Evolutionary conservation across 495 filamentous ascomycete genomes (phyloP).

Genomic region (Bacidia rubella): DNA sequence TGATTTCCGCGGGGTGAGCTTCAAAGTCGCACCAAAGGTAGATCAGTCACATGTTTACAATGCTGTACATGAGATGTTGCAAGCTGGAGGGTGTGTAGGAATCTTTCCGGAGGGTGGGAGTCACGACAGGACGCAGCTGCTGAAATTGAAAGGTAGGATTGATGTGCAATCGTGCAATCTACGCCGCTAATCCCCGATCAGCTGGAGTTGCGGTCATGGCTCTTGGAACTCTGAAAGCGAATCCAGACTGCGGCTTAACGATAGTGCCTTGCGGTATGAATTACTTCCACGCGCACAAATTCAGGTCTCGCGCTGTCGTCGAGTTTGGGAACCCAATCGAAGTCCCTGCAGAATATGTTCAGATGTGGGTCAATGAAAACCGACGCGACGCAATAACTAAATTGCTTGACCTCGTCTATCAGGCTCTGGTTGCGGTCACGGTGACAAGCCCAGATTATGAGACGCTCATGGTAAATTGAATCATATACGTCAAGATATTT

Average conservation of each 20-base stretch:
- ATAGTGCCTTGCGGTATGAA: constrained; percentile 99
- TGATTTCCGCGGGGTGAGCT: constrained; percentile 61
- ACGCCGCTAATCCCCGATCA: constrained; percentile 21
- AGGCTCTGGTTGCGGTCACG: constrained; percentile 75
- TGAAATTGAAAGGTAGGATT: constrained; percentile 70
- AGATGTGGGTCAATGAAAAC: constrained; percentile 70
- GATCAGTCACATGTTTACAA: constrained; percentile 90
- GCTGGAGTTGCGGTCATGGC: constrained; percentile 98
- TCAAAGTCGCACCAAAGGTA: constrained; percentile 82
- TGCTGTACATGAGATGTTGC: constrained; percentile 73
- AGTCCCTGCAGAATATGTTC: constrained; percentile 65
- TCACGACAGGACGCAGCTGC: constrained; percentile 84
- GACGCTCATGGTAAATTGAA: constrained; percentile 67
- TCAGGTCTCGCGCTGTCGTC: constrained; percentile 88
- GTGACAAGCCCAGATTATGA: constrained; percentile 92
- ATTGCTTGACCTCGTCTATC: constrained; percentile 74
- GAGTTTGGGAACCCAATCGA: constrained; percentile 88
- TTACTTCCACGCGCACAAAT: constrained; percentile 99
- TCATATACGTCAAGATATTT: neutral
- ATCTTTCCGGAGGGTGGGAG: constrained; percentile 98
- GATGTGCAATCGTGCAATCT: neutral
- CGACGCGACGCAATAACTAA: constrained; percentile 71
- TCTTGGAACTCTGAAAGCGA: constrained; percentile 75
- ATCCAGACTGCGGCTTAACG: constrained; percentile 81
- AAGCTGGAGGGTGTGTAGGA: constrained; percentile 75